These are phyloP conservation scores for Talaromyces thailandensis DNA, from an alignment of 495 filamentous ascomycete genomes.

Conservation along the genomic window DNA sequence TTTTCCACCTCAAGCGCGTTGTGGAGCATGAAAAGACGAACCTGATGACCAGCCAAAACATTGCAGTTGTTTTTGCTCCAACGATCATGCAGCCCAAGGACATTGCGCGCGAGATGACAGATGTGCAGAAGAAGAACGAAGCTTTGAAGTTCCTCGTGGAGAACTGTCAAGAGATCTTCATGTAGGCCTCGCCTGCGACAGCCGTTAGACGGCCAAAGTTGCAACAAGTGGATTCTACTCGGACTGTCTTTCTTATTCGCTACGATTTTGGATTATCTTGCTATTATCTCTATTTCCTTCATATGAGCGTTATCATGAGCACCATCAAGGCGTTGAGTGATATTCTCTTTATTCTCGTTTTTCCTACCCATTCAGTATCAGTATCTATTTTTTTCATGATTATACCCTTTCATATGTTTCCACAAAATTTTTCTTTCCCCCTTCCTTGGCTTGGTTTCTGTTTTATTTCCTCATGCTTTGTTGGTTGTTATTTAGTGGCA, in stretches of 20 bases:
- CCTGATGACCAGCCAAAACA: constrained; percentile 86
- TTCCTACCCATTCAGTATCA: not conserved
- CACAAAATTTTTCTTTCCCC: not conserved
- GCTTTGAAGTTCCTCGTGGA: constrained; percentile 88
- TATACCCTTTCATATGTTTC: constrained; percentile 4
- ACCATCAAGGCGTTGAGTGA: not conserved
- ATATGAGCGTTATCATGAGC: constrained; percentile 3
- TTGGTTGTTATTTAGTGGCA: not conserved
- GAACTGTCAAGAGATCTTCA: constrained; percentile 72
- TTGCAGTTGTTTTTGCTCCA: constrained; percentile 95
- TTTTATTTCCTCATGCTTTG: not conserved
- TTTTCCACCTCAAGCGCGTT: constrained; percentile 90
- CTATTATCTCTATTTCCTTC: not conserved
- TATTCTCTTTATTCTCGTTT: not conserved
- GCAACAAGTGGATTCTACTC: not conserved
- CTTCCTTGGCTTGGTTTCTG: not conserved
- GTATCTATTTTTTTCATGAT: constrained; percentile 6
- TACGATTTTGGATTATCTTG: not conserved
- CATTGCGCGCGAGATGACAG: constrained; percentile 88
- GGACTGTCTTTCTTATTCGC: not conserved
- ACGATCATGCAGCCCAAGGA: constrained; percentile 90
- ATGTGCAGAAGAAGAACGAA: constrained; percentile 85
- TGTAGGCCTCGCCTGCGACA: constrained; percentile 14
- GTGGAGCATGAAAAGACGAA: constrained; percentile 77
- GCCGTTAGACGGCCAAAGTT: not conserved